These are phyloP conservation scores for Pseudisothecium myosuroides DNA, from an alignment of 225 moss, liverwort and hornwort species.

Conservation along the genomic window DNA sequence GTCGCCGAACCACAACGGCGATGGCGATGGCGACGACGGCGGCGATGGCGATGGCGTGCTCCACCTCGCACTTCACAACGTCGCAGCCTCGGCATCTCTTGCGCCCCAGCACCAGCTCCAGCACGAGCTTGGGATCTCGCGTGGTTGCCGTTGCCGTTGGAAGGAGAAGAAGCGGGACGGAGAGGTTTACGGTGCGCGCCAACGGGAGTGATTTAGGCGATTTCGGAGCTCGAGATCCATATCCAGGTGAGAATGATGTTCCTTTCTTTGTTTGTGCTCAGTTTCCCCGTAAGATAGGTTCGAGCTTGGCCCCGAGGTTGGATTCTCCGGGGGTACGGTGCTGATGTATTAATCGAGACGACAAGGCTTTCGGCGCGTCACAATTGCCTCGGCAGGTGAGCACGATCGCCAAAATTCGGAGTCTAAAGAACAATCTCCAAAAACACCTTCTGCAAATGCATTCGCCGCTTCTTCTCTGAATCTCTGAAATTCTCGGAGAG, in stretches of 20 bases:
- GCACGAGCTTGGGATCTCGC: background rate
- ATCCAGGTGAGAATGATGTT: background rate
- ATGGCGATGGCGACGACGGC: background rate
- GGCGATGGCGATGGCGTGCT: background rate
- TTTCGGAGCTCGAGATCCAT: constrained; percentile 35
- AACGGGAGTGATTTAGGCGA: background rate
- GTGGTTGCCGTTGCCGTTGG: background rate
- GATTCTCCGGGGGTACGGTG: background rate
- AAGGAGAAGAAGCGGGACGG: background rate
- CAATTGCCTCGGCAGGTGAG: no score
- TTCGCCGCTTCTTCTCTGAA: no score
- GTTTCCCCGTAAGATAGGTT: background rate
- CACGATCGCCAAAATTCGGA: no score
- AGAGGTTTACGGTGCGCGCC: background rate
- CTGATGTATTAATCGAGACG: background rate
- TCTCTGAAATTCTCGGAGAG: no score
- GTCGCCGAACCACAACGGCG: background rate
- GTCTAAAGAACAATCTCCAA: no score
- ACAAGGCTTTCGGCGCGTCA: no score
- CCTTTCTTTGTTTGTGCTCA: background rate
- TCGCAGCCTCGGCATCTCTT: background rate
- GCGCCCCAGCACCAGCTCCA: background rate
- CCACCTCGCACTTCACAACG: background rate
- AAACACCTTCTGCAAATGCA: no score
- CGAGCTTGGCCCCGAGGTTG: background rate